Evolutionary conservation across 768 basidiomycete species (phyloP), one percentile per base, ranked within the genome.

Genomic region (Zangia roseola): DNA sequence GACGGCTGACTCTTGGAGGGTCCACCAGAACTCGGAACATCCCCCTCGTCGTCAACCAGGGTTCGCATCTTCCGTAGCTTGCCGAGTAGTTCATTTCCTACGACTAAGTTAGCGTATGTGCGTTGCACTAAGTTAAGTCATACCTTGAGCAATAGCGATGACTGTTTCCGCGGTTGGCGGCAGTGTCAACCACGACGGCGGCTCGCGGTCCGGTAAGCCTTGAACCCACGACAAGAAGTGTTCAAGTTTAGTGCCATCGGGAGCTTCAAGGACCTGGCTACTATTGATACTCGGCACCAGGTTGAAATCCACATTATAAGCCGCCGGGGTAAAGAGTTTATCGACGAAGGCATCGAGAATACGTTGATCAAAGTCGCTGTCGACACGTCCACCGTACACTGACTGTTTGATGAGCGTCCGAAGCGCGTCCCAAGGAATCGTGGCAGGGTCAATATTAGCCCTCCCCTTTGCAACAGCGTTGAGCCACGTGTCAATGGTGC

Each of bases 341-440:
- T 95, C 91, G 28, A 97, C 93, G 63, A 98, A 98, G 14, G 92
- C 83, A 64, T 97, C 91, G 40, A 99, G 77, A 43, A 97, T 87
- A 56, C 79, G 76, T 62, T 97, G 95, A 64, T 99, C 97, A 63
- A 92, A 94, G 68, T 94, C 91, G 54, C 91, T 94, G 72, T 97
- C 94, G 43, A 97, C 77, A 48, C 94, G 76, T 13, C 95, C 94
- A 51, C 94, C 92, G 59, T 99, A 99, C 19, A 99, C 89, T 7
- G 93, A 93, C 63, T 97, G 91, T 61, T 95, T 97, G 73, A 99
- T 81, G 44, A 98, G 78, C 0, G 88, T 88, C 31, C 93, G 81
- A n/a, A 99, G 72, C 12, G 97, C 95, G 56, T 88, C 84, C 94
- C 97, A 98, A 5, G 97, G 97, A 42, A 99, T 94, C 10, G 78